Evolutionary conservation across 2,329 filamentous ascomycete species (phyloP).

Genomic region (Fusarium penzigii): DNA sequence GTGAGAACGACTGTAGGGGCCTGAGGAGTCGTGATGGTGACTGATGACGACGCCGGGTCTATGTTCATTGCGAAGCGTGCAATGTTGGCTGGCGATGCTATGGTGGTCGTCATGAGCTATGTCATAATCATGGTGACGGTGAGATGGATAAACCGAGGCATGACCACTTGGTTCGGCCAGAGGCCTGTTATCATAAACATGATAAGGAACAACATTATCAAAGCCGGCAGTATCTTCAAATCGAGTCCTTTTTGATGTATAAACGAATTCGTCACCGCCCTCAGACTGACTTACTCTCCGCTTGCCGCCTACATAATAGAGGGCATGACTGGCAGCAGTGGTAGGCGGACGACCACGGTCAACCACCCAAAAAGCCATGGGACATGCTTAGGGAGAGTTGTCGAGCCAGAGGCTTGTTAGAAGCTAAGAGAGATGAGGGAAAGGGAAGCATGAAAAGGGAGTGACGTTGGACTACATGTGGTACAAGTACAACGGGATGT

Average conservation of each 20-base stretch:
- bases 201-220: constrained; percentile 10
- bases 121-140: constrained; percentile 7
- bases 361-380: constrained; percentile 44
- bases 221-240: constrained; percentile 9
- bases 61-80: neutral
- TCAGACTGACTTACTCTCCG: constrained; percentile 40
- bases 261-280: constrained; percentile 31
- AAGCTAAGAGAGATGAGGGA: neutral
- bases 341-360: constrained; percentile 33
- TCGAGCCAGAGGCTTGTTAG: constrained; percentile 1
- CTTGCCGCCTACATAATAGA: constrained; percentile 39
- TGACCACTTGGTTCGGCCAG: constrained; percentile 12
- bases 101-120: constrained; percentile 2
- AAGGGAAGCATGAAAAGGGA: neutral
- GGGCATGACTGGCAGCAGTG: constrained; percentile 23
- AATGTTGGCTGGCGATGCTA: neutral
- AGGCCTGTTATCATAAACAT: constrained; percentile 12
- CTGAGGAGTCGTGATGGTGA: constrained; percentile 10
- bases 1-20: constrained; percentile 7
- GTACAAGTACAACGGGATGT: neutral
- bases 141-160: neutral
- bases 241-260: constrained; percentile 26
- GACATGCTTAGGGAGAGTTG: constrained; percentile 32
- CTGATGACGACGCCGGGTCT: neutral
- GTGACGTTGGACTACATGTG: neutral